These are phyloP conservation scores for Pyrus hybrid DNA, from an alignment of 331 rosid genomes.

Conservation along the genomic window DNA sequence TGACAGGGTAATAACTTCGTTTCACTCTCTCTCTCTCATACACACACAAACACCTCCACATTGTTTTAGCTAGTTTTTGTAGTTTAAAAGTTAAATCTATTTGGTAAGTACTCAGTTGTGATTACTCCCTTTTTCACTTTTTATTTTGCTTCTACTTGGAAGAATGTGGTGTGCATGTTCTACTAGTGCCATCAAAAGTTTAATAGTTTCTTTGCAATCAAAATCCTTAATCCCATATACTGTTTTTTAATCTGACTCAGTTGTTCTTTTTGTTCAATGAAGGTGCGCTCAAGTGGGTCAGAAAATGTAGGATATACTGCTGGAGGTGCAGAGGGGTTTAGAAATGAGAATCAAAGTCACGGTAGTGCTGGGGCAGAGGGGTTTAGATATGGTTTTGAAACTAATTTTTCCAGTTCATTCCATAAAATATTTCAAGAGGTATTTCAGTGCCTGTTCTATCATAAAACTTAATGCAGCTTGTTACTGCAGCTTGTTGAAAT, in stretches of 20 bases:
- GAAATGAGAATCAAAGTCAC: conserved; percentile 26
- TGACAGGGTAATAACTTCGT: conserved; percentile 44
- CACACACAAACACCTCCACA: neutral
- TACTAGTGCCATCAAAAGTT: conserved; percentile 4
- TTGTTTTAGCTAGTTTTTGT: neutral
- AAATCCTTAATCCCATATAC: conserved; percentile 4
- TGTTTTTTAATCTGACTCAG: conserved; percentile 15
- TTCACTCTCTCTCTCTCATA: neutral
- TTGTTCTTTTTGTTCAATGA: conserved; percentile 17
- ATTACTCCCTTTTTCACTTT: neutral
- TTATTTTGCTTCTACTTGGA: neutral
- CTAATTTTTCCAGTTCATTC: conserved; percentile 84
- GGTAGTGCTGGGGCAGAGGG: conserved; percentile 29
- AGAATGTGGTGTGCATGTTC: neutral
- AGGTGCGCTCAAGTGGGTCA: conserved; percentile 39
- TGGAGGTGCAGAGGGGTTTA: conserved; percentile 54
- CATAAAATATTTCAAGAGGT: conserved; percentile 90
- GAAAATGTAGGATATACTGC: conserved; percentile 39
- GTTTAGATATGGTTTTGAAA: conserved; percentile 44
- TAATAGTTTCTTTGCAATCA: conserved; percentile 14
- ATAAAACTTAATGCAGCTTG: neutral
- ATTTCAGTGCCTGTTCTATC: neutral
- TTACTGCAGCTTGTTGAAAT: neutral
- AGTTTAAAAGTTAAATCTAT: neutral
- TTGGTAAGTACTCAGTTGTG: neutral